Conservation (phyloP, 2,329 filamentous ascomycete species). For the Penicillium glabrum region DNA sequence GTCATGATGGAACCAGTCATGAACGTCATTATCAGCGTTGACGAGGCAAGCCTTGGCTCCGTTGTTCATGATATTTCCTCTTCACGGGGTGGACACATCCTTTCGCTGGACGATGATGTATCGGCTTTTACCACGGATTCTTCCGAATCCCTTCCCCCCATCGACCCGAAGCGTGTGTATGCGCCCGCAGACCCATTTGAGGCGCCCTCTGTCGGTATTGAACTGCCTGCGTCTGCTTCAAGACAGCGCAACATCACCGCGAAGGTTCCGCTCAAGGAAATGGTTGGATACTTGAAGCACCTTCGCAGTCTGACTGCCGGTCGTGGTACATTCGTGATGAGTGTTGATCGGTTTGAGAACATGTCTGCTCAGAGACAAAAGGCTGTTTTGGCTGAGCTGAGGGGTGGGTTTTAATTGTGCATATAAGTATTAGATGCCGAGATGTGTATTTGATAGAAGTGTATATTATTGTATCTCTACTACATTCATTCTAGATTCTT, state of each 20-base stretch:
- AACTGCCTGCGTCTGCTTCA: constrained; percentile 33
- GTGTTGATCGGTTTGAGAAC: constrained; percentile 68
- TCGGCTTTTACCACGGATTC: constrained; percentile 30
- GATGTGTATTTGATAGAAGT: neutral
- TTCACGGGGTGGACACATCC: constrained; percentile 69
- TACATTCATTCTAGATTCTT: neutral
- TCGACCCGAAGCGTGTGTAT: constrained; percentile 77
- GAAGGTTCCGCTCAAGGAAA: constrained; percentile 89
- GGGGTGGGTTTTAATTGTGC: constrained; percentile 31
- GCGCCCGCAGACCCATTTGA: constrained; percentile 81
- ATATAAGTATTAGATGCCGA: neutral
- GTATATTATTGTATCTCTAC: neutral
- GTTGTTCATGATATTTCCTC: constrained; percentile 81
- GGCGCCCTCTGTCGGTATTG: constrained; percentile 20
- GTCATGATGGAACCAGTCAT: constrained; percentile 90
- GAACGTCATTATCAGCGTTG: constrained; percentile 81
- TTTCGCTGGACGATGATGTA: constrained; percentile 64
- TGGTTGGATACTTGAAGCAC: constrained; percentile 92
- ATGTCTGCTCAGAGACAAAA: constrained; percentile 63
- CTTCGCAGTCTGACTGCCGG: constrained; percentile 86
- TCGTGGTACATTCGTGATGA: constrained; percentile 75
- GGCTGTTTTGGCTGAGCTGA: constrained; percentile 51
- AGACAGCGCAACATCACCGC: constrained; percentile 70
- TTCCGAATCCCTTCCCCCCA: constrained; percentile 36
- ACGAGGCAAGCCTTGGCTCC: constrained; percentile 75